Conservation (phyloP, 2,329 filamentous ascomycete species). For the Fusarium palustre region DNA sequence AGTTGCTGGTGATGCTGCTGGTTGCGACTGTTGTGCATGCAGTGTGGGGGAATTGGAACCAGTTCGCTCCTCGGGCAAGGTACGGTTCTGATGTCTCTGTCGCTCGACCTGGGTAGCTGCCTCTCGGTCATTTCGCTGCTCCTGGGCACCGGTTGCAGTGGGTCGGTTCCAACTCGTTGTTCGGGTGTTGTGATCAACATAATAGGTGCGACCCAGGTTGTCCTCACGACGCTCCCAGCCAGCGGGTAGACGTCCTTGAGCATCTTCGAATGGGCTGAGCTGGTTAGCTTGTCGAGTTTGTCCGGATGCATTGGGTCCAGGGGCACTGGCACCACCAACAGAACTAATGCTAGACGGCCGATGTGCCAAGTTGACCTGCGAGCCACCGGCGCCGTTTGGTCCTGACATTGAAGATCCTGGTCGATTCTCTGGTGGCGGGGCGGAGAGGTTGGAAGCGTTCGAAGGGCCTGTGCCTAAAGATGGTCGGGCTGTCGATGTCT, state of each 20-base stretch:
- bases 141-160: slow-evolving; percentile 79
- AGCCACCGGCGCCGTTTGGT: slow-evolving; percentile 58
- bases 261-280: slow-evolving; percentile 94
- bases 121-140: slow-evolving; percentile 80
- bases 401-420: slow-evolving; percentile 66
- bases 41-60: slow-evolving; percentile 91
- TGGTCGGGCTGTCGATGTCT: slow-evolving; percentile 60
- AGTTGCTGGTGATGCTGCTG: slow-evolving; percentile 51
- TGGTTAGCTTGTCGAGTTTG: slow-evolving; percentile 53
- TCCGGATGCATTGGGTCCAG: slow-evolving; percentile 49
- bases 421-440: slow-evolving; percentile 60
- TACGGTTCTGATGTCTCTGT: slow-evolving; percentile 92
- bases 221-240: slow-evolving; percentile 98
- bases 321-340: slow-evolving; percentile 44
- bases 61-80: slow-evolving; percentile 93
- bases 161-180: slow-evolving; percentile 97
- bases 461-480: slow-evolving; percentile 59
- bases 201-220: slow-evolving; percentile 94
- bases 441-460: slow-evolving; percentile 57
- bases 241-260: slow-evolving; percentile 89
- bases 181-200: slow-evolving; percentile 96
- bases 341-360: slow-evolving; percentile 63
- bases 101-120: slow-evolving; percentile 94
- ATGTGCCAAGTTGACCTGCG: slow-evolving; percentile 57
- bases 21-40: slow-evolving; percentile 63